Percentiles rank a stretch among this genome's conserved stretches.
phyloP scores from a whole-genome alignment of 805 yeast species.

The Candida maris region DNA sequence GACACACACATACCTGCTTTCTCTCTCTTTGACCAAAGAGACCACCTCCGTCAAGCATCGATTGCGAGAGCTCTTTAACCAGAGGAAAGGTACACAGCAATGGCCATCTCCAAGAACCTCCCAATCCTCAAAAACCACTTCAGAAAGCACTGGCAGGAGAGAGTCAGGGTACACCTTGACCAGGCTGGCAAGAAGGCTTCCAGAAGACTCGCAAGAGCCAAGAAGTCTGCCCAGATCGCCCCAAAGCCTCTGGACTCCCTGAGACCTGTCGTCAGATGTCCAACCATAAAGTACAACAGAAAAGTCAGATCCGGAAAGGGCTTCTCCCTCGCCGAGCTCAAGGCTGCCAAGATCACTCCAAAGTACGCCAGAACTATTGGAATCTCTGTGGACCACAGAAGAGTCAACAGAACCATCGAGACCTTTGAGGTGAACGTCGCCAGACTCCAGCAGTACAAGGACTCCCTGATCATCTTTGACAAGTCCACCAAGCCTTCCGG shows the following conservation, averaged over 20 bases:
- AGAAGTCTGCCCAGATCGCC: conserved; percentile 91
- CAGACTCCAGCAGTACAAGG: conserved; percentile 94
- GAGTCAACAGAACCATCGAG: conserved; percentile 97
- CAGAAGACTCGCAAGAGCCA: conserved; percentile 91
- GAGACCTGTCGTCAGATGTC: conserved; percentile 98
- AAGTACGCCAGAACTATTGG: conserved; percentile 98
- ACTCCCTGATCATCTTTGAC: conserved; percentile 95
- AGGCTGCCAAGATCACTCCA: conserved; percentile 92
- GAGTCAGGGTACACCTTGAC: conserved; percentile 99
- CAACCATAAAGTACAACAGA: conserved; percentile 98
- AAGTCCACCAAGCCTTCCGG: conserved; percentile 73
- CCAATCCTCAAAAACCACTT: conserved; percentile 99
- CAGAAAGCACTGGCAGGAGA: conserved; percentile 99
- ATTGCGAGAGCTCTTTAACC: too few relatives aligned
- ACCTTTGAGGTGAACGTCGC: conserved; percentile 91
- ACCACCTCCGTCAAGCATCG: too few relatives aligned
- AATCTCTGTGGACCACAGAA: conserved; percentile 99
- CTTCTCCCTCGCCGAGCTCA: conserved; percentile 95
- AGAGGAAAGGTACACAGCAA: too few relatives aligned
- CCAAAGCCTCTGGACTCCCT: conserved; percentile 96
- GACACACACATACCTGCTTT: too few relatives aligned
- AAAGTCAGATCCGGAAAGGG: conserved; percentile 99
- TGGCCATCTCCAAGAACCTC: conserved; percentile 98
- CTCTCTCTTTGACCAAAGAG: too few relatives aligned
- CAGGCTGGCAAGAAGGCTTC: conserved; percentile 99